Evolutionary conservation across 2,329 filamentous ascomycete species (phyloP).

Genomic region (Shiraia sp.): DNA sequence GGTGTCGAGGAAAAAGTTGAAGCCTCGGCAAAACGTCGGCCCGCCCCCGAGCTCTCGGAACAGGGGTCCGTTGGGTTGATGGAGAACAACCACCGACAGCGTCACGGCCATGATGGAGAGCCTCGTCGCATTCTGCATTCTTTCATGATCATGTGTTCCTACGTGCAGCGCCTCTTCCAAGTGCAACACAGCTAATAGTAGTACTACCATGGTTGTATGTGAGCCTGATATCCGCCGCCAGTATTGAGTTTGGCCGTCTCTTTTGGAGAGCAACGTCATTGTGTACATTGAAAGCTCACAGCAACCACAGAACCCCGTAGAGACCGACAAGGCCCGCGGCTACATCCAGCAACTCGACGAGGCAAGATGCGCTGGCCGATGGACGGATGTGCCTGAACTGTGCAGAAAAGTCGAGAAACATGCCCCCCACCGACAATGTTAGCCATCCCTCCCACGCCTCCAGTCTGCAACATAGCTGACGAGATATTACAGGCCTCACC

Average conservation of each 20-base stretch:
- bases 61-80: conserved; percentile 24
- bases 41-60: conserved; percentile 20
- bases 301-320: conserved; percentile 47
- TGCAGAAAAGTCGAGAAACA: conserved; percentile 95
- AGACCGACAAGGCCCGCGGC: conserved; percentile 74
- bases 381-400: conserved; percentile 84
- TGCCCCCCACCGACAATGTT: conserved; percentile 83
- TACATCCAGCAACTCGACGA: conserved; percentile 84
- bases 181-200: conserved; percentile 34
- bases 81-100: conserved; percentile 23
- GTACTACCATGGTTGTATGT: conserved; percentile 42
- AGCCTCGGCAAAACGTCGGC: conserved; percentile 22
- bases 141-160: conserved; percentile 38
- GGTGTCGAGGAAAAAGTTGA: conserved; percentile 27
- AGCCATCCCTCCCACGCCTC: conserved; percentile 33
- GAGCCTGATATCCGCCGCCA: conserved; percentile 1
- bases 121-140: conserved; percentile 24
- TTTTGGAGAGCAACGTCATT: conserved; percentile 37
- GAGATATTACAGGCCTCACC: conserved; percentile 46
- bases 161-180: conserved; percentile 20
- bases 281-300: conserved; percentile 29
- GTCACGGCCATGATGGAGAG: conserved; percentile 20
- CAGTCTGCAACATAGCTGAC: conserved; percentile 17
- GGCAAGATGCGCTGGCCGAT: conserved; percentile 84
- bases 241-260: neutral